These are phyloP conservation scores for Trichosphaerium sp. DNA, from an alignment of 78 protist genomes.

Conservation along the genomic window DNA sequence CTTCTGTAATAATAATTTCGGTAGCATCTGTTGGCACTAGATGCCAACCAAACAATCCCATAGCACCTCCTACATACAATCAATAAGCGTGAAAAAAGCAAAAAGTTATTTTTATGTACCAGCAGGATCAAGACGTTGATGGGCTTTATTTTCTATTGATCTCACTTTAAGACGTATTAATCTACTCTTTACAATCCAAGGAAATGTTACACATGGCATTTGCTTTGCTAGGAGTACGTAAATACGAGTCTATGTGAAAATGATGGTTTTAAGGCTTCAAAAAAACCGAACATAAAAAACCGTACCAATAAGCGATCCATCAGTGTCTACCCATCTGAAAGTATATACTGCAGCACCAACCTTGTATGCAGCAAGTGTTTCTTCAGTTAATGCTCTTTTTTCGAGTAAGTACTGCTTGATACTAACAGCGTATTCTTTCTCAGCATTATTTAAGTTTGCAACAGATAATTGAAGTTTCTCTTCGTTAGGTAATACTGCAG, in stretches of 20 bases:
- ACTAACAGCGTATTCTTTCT: neutral
- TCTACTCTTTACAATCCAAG: slow-evolving; percentile 4
- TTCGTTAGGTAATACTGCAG: too few species aligned
- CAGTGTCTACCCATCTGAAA: too few species aligned
- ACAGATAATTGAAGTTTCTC: too few species aligned
- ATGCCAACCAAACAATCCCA: slow-evolving; percentile 70
- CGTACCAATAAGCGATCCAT: neutral
- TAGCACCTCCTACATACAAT: too few species aligned
- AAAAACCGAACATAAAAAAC: neutral
- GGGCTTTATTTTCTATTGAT: slow-evolving; percentile 16
- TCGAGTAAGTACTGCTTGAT: neutral
- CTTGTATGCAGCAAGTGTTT: slow-evolving; percentile 7
- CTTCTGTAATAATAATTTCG: slow-evolving; percentile 53
- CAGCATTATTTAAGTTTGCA: too few species aligned
- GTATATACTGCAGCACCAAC: slow-evolving; percentile 33
- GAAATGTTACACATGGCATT: slow-evolving; percentile 50
- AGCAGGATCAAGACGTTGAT: slow-evolving; percentile 38
- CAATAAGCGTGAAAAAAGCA: too few species aligned
- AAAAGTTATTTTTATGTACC: too few species aligned
- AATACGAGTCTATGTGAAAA: neutral
- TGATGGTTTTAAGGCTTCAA: neutral
- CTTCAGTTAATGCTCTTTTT: slow-evolving; percentile 18
- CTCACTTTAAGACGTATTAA: slow-evolving; percentile 16
- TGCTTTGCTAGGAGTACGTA: slow-evolving; percentile 6
- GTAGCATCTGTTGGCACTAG: slow-evolving; percentile 30